A percentile compares a stretch with the other conserved stretches of the same genome.
phyloP scores from a whole-genome alignment of 768 basidiomycete genomes.

The Mrakia gelida region DNA sequence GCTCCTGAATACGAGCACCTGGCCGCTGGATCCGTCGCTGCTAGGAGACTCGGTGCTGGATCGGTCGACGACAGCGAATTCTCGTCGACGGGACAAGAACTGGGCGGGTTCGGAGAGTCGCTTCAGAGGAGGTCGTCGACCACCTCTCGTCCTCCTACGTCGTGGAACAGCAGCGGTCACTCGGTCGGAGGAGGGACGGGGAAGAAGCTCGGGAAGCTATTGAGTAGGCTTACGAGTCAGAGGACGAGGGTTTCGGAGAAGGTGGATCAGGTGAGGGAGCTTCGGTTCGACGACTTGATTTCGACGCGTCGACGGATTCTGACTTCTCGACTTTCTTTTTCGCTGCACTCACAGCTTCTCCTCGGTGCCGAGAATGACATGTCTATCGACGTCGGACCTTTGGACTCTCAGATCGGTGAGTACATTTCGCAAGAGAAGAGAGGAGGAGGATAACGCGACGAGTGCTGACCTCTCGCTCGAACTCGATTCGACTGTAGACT shows the following conservation, averaged over 20 bases:
- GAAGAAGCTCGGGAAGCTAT: neutral
- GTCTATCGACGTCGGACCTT: neutral
- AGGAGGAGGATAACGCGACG: neutral
- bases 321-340: neutral
- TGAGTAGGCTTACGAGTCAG: neutral
- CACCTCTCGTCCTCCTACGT: neutral
- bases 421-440: neutral
- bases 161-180: neutral
- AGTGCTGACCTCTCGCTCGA: slow-evolving; percentile 1
- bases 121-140: neutral
- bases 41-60: neutral
- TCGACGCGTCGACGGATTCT: neutral
- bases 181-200: neutral
- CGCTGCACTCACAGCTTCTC: neutral
- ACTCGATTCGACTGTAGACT: neutral
- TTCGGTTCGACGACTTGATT: neutral
- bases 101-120: neutral
- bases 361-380: neutral
- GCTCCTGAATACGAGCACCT: neutral
- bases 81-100: neutral
- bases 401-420: slow-evolving; percentile 14
- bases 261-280: neutral
- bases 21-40: neutral
- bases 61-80: slow-evolving; percentile 7
- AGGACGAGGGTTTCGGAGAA: neutral